phyloP scores from a whole-genome alignment of 768 basidiomycete genomes.

The Trichaptum fuscoviolaceum region DNA sequence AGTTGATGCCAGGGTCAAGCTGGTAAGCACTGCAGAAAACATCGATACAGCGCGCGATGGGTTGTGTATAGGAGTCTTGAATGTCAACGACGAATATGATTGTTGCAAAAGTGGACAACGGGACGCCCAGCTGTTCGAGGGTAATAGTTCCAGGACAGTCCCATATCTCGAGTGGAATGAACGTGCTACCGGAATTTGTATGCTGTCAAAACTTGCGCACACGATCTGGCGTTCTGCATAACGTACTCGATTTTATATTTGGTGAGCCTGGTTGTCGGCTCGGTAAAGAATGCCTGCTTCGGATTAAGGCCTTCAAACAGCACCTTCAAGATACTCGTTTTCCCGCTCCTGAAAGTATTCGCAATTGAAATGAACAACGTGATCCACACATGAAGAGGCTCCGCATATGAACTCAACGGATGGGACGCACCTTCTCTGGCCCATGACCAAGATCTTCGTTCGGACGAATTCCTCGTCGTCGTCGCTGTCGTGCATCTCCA shows the following conservation, averaged over 20 bases:
- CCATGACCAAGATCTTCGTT: constrained; percentile 69
- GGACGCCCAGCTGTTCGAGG: constrained; percentile 68
- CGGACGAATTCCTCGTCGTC: constrained; percentile 27
- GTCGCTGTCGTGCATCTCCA: neutral
- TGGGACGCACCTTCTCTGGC: constrained; percentile 57
- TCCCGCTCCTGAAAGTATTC: constrained; percentile 67
- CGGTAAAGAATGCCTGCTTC: constrained; percentile 87
- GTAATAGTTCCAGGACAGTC: constrained; percentile 88
- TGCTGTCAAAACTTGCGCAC: constrained; percentile 8
- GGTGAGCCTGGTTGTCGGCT: constrained; percentile 73
- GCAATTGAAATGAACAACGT: neutral
- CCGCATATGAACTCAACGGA: constrained; percentile 1
- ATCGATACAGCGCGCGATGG: constrained; percentile 76
- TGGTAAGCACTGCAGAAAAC: constrained; percentile 74
- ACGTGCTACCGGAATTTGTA: constrained; percentile 49
- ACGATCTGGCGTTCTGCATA: constrained; percentile 4
- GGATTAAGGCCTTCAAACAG: constrained; percentile 82
- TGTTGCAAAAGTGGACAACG: constrained; percentile 74
- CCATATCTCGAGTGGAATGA: constrained; percentile 92
- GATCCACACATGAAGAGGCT: neutral
- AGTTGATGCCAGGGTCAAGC: constrained; percentile 67
- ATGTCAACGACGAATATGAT: constrained; percentile 95
- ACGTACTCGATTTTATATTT: constrained; percentile 80
- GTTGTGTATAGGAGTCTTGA: constrained; percentile 83
- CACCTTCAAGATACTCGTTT: constrained; percentile 86